These are phyloP conservation scores for Platanus orientalis DNA, from an alignment of 164 flowering plant species.

Conservation along the genomic window DNA sequence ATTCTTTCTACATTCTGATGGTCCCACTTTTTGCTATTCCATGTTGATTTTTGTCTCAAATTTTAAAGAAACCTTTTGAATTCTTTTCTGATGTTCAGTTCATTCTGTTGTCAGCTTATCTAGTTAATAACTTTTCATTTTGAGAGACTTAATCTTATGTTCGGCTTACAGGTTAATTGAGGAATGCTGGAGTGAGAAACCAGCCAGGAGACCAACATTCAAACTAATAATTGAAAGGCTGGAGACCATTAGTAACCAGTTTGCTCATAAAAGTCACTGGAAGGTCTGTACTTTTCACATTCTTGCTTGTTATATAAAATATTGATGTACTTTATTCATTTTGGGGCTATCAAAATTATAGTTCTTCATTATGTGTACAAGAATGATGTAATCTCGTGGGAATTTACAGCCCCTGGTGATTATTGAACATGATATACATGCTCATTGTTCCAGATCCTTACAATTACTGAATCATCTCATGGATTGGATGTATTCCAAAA, in stretches of 20 bases:
- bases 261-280: conserved; percentile 62
- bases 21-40: too few species aligned
- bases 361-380: neutral
- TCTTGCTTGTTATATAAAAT: too few species aligned
- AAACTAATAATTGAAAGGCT: conserved; percentile 61
- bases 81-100: neutral
- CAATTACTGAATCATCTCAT: neutral
- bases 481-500: too few species aligned
- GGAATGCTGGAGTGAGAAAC: conserved; percentile 84
- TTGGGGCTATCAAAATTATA: neutral
- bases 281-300: conserved; percentile 39
- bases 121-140: too few species aligned
- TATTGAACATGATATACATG: neutral
- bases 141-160: neutral
- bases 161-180: conserved; percentile 64
- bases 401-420: neutral
- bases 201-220: conserved; percentile 77
- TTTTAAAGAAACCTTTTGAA: too few species aligned
- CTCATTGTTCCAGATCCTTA: neutral
- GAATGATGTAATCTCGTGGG: neutral
- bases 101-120: neutral
- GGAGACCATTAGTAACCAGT: conserved; percentile 39
- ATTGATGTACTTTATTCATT: neutral
- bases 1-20: too few species aligned
- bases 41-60: too few species aligned